Conservation (phyloP, 768 basidiomycete species). For the Tylopilus sp. region DNA sequence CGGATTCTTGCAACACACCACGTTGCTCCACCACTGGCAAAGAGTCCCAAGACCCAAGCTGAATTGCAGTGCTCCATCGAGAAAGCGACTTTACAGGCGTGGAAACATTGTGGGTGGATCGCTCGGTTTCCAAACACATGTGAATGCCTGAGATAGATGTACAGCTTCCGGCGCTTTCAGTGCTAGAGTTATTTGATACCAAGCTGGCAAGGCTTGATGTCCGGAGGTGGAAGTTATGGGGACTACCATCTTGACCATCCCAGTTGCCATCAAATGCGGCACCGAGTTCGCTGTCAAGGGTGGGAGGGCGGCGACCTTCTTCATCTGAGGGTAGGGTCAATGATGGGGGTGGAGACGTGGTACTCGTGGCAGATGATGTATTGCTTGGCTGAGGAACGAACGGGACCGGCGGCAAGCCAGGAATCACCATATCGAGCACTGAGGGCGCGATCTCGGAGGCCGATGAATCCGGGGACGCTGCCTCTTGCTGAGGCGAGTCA, state of each 20-base stretch:
- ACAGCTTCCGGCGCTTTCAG: slow-evolving; percentile 11
- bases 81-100: slow-evolving; percentile 5
- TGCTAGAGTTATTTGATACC: slow-evolving; percentile 31
- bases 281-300: slow-evolving; percentile 59
- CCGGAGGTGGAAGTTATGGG: slow-evolving; percentile 44
- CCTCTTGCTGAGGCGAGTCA: slow-evolving; percentile 32
- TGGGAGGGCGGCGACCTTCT: slow-evolving; percentile 22
- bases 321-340: slow-evolving; percentile 11
- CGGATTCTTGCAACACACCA: slow-evolving; percentile 26
- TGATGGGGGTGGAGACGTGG: slow-evolving; percentile 21
- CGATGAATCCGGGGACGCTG: slow-evolving; percentile 7
- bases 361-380: slow-evolving; percentile 20
- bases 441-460: slow-evolving; percentile 17
- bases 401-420: slow-evolving; percentile 30
- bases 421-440: slow-evolving; percentile 32
- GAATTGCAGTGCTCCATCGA: slow-evolving; percentile 3
- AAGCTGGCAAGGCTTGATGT: slow-evolving; percentile 56
- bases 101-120: background rate
- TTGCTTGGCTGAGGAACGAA: slow-evolving; percentile 33
- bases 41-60: slow-evolving; percentile 10
- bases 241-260: slow-evolving; percentile 18
- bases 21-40: slow-evolving; percentile 8
- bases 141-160: slow-evolving; percentile 3
- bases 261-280: slow-evolving; percentile 39
- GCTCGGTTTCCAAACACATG: background rate